Evolutionary conservation across 1,284 basidiomycete genomes (phyloP).

Genomic region (Neotropicomus parvogracilis): DNA sequence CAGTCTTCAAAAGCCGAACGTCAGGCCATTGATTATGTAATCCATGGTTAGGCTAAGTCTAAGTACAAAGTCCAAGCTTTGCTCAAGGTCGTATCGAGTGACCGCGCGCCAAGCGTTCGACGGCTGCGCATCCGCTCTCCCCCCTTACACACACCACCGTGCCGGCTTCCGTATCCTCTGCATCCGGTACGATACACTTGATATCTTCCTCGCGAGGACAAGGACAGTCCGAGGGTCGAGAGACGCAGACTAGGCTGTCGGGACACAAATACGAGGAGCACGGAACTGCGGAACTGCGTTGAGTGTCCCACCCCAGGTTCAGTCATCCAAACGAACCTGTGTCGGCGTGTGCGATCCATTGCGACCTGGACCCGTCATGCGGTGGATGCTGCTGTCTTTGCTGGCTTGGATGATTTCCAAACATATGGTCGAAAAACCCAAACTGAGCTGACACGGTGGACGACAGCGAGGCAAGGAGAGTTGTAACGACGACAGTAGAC

Average conservation of each 20-base stretch:
- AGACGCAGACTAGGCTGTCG: slow-evolving; percentile 55
- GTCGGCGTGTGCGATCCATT: slow-evolving; percentile 34
- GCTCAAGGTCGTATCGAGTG: slow-evolving; percentile 4
- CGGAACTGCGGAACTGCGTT: slow-evolving; percentile 39
- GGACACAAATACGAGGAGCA: slow-evolving; percentile 62
- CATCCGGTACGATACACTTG: slow-evolving; percentile 56
- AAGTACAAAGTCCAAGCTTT: too few species aligned
- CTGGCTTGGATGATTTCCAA: slow-evolving; percentile 34
- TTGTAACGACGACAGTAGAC: slow-evolving; percentile 1
- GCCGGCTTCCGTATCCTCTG: slow-evolving; percentile 35
- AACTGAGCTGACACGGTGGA: slow-evolving; percentile 34
- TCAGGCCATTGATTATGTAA: slow-evolving; percentile 22
- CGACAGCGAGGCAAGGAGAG: slow-evolving; percentile 21
- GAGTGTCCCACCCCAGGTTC: background rate
- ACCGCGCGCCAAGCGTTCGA: slow-evolving; percentile 44
- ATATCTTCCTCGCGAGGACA: slow-evolving; percentile 59
- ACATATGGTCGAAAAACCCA: slow-evolving; percentile 38
- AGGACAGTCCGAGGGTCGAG: slow-evolving; percentile 52
- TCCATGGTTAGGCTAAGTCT: background rate
- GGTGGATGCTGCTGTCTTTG: slow-evolving; percentile 27
- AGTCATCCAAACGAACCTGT: slow-evolving; percentile 23
- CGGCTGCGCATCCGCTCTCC: slow-evolving; percentile 45
- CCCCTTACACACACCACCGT: slow-evolving; percentile 60
- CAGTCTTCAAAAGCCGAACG: background rate
- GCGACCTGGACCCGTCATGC: slow-evolving; percentile 25